Conservation (phyloP, 2,329 filamentous ascomycete species). For the Colletotrichum godetiae region DNA sequence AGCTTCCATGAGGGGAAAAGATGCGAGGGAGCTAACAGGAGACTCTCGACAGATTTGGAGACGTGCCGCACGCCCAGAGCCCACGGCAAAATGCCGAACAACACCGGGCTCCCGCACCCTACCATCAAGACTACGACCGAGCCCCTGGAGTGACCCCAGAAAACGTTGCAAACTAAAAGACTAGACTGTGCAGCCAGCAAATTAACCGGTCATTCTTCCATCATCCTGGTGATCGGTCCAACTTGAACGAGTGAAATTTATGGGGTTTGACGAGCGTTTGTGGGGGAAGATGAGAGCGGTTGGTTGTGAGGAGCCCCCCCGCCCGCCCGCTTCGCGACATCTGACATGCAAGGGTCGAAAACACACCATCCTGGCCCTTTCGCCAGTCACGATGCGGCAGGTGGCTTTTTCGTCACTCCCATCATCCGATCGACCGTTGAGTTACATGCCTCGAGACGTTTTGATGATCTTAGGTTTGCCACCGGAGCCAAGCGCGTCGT, state of each 20-base stretch:
- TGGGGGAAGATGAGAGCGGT: conserved; percentile 20
- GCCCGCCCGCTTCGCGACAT: conserved; percentile 10
- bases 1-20: conserved; percentile 28
- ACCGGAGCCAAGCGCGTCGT: conserved; percentile 3
- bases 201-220: conserved; percentile 34
- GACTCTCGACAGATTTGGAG: conserved; percentile 22
- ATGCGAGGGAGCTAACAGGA: background rate
- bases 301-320: conserved; percentile 4
- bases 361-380: conserved; percentile 3
- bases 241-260: background rate
- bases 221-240: conserved; percentile 1
- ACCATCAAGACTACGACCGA: conserved; percentile 3
- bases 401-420: conserved; percentile 11
- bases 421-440: background rate
- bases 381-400: conserved; percentile 21
- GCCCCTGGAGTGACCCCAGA: conserved; percentile 22
- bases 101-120: conserved; percentile 7
- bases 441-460: background rate
- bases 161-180: background rate
- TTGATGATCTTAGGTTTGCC: conserved; percentile 20
- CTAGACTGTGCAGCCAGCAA: background rate
- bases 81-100: conserved; percentile 11
- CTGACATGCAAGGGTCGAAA: conserved; percentile 33
- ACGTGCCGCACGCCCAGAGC: background rate
- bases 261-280: conserved; percentile 10